Conservation (phyloP, 176 grass and related monocot genomes). For the Oryza rufipogon region DNA sequence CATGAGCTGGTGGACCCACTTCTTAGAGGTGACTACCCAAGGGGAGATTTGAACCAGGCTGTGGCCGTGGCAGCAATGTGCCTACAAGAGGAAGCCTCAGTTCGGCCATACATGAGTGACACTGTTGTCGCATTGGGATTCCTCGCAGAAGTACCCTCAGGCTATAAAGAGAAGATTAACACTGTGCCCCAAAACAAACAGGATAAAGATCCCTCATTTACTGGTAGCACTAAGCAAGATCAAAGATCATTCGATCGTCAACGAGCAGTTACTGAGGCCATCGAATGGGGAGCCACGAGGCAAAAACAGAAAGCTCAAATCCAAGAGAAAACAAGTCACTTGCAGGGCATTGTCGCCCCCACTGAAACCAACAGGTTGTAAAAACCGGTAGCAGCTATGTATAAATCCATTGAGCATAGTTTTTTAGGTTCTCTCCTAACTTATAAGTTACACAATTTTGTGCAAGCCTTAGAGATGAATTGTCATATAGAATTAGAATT, state of each 20-base stretch:
- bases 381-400: constrained; percentile 13
- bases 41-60: constrained; percentile 68
- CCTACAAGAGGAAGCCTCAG: constrained; percentile 71
- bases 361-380: constrained; percentile 30
- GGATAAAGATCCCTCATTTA: constrained; percentile 22
- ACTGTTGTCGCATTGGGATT: constrained; percentile 66
- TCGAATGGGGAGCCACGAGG: constrained; percentile 65
- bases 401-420: neutral
- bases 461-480: neutral
- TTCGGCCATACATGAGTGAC: constrained; percentile 78
- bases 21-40: constrained; percentile 68
- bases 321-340: constrained; percentile 34
- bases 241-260: constrained; percentile 40
- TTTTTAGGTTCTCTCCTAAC: constrained; percentile 29
- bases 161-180: constrained; percentile 28
- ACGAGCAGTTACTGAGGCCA: constrained; percentile 58
- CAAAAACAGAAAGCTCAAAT: constrained; percentile 47
- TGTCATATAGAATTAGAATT: constrained; percentile 32
- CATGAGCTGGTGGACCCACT: constrained; percentile 71
- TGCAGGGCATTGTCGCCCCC: constrained; percentile 23
- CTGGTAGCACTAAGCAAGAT: constrained; percentile 27
- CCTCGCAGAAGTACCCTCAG: constrained; percentile 48
- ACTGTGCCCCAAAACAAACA: constrained; percentile 23
- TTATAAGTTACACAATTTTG: constrained; percentile 25
- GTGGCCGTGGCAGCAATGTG: constrained; percentile 83